Percentiles rank a stretch among this genome's conserved stretches.
These are phyloP conservation scores for Serendipita sp. DNA, from an alignment of 768 basidiomycete genomes.

Conservation along the genomic window DNA sequence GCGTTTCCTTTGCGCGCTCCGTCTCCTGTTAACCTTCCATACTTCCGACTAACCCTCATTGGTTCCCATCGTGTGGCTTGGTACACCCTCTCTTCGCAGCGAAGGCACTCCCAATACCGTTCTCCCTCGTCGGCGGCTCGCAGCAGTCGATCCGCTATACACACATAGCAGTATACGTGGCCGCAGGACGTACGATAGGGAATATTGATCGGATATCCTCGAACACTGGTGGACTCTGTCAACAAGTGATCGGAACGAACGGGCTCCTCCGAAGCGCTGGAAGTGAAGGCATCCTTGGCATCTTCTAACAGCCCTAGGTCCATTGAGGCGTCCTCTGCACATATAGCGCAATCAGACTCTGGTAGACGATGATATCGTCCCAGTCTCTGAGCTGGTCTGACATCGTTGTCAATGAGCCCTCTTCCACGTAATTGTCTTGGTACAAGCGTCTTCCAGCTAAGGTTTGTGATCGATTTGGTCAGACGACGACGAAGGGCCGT, in stretches of 20 bases:
- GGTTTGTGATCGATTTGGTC: conserved; percentile 21
- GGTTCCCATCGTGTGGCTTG: conserved; percentile 23
- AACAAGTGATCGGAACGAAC: too few relatives aligned
- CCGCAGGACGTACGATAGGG: conserved; percentile 75
- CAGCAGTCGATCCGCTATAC: conserved; percentile 71
- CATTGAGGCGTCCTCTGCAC: conserved; percentile 58
- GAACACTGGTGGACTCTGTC: conserved; percentile 11
- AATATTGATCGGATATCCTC: conserved; percentile 53
- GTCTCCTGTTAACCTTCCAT: too few relatives aligned
- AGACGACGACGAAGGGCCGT: conserved; percentile 46
- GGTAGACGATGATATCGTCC: conserved; percentile 62
- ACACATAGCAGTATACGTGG: conserved; percentile 88
- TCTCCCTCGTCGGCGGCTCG: conserved; percentile 47
- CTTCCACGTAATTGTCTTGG: not conserved
- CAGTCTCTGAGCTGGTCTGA: conserved; percentile 11
- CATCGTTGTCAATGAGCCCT: not conserved
- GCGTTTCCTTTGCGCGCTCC: too few relatives aligned
- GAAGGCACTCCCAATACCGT: conserved; percentile 62
- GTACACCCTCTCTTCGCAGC: conserved; percentile 46
- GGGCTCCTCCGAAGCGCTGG: too few relatives aligned
- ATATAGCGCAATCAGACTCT: conserved; percentile 75
- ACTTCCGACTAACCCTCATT: conserved; percentile 15
- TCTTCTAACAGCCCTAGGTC: conserved; percentile 22
- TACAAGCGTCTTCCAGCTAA: conserved; percentile 5
- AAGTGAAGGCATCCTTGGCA: conserved; percentile 4